Conservation (phyloP, 1,284 basidiomycete genomes). For the Ustilago lituana region DNA sequence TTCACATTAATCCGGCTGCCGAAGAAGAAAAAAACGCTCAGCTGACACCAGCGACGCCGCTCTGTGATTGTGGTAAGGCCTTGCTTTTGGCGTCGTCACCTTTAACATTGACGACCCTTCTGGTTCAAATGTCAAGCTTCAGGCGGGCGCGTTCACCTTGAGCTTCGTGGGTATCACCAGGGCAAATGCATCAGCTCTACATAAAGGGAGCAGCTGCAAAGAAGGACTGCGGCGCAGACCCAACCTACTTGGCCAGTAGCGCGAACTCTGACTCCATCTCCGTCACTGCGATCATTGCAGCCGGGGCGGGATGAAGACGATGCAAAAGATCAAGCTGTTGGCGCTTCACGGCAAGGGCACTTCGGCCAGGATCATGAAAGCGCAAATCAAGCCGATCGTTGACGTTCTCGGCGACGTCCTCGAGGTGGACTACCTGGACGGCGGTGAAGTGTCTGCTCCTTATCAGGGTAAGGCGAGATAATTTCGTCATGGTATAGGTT, state of each 20-base stretch:
- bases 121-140: too few species aligned
- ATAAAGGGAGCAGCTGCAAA: too few species aligned
- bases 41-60: too few species aligned
- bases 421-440: conserved; percentile 36
- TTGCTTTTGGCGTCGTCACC: too few species aligned
- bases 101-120: too few species aligned
- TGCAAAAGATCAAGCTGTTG: conserved; percentile 24
- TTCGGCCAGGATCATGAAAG: conserved; percentile 42
- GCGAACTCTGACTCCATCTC: background rate
- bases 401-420: conserved; percentile 26
- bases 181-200: too few species aligned
- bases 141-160: too few species aligned
- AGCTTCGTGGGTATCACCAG: too few species aligned
- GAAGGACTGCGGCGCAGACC: too few species aligned
- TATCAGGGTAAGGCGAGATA: conserved; percentile 29
- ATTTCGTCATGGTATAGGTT: background rate
- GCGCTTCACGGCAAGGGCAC: conserved; percentile 51
- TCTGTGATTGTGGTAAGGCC: too few species aligned
- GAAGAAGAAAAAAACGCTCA: too few species aligned
- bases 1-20: too few species aligned
- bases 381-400: conserved; percentile 45
- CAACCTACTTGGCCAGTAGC: background rate
- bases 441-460: conserved; percentile 23
- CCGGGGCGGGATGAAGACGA: conserved; percentile 1
- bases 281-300: background rate